Base-by-base conservation (phyloP, 306 rosid genomes). In the Geum urbanum region DNA sequence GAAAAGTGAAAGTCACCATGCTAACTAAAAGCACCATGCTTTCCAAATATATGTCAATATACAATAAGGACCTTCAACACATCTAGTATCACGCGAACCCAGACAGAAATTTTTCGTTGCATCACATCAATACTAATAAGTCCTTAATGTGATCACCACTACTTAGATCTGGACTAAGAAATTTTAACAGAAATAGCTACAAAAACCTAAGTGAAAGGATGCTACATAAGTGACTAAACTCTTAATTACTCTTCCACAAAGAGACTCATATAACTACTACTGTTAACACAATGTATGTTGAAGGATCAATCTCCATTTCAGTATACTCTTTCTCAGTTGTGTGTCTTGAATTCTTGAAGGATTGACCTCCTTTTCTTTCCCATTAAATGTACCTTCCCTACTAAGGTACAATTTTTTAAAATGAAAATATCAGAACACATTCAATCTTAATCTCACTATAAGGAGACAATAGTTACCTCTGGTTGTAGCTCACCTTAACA, bases 171-270 rank as follows among this genome's bases (percentile, higher is more conserved):
- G 65, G 15, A 8, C 45, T 60, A 60, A 32, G 39, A 12, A 32
- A 60, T 16, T 14, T 20, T 35, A 11, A 0, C 18, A 60, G 65
- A 20, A 10, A 7, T 37, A 6, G 22, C 46, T 59, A 27, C 13
- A 41, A 57, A 57, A 9, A 56, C n/a, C 40, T 22, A 5, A 27
- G 32, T 27, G 32, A 27, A 27, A 27, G 32, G 32, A 27, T 27
- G 32, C 32, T 27, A 18, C 49, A 50, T 32, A 72, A 20, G 37
- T 72, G 69, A 64, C 32, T 51, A 32, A 15, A 14, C 76, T 19
- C 41, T 47, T 11, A 43, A 72, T n/a, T 27, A 40, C 62, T 73
- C 77, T 20, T 35, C 64, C 45, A 70, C 58, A 65, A 76, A 69
- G 52, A 51, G 56, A 14, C 53, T 65, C 48, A 16, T 50, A 62